Evolutionary conservation across 2,329 filamentous ascomycete genomes (phyloP).

Genomic region (Furcasterigmium sp.): DNA sequence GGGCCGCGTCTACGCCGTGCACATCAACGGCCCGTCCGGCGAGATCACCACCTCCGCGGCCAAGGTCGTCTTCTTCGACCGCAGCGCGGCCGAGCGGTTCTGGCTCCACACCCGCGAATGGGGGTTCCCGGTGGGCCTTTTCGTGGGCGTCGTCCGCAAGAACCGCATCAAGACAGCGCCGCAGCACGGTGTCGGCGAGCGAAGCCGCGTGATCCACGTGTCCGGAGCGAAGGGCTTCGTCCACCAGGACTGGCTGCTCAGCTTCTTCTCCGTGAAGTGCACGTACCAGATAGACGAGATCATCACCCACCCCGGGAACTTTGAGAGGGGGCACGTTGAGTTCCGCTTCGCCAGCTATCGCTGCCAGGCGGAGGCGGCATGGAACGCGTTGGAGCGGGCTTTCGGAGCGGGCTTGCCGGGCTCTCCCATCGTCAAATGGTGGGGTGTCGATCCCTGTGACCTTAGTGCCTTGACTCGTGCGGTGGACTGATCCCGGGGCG

Average conservation of each 20-base stretch:
- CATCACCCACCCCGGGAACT: slow-evolving; percentile 20
- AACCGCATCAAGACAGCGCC: slow-evolving; percentile 43
- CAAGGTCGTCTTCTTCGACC: slow-evolving; percentile 44
- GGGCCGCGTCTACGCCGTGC: slow-evolving; percentile 46
- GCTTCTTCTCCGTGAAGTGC: slow-evolving; percentile 37
- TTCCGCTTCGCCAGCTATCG: slow-evolving; percentile 50
- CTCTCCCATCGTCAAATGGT: background rate
- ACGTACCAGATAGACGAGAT: slow-evolving; percentile 42
- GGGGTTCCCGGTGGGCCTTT: slow-evolving; percentile 30
- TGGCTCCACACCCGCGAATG: slow-evolving; percentile 14
- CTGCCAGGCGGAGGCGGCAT: slow-evolving; percentile 46
- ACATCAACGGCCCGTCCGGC: slow-evolving; percentile 43
- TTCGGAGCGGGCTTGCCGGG: background rate
- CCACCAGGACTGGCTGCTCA: slow-evolving; percentile 30
- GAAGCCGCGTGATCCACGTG: slow-evolving; percentile 44
- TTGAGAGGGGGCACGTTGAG: slow-evolving; percentile 32
- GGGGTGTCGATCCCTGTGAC: slow-evolving; percentile 8
- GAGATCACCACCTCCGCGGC: slow-evolving; percentile 31
- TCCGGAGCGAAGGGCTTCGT: slow-evolving; percentile 38
- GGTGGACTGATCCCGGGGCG: too few relatives aligned
- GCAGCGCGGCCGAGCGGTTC: slow-evolving; percentile 29
- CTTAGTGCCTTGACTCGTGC: too few relatives aligned
- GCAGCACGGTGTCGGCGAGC: slow-evolving; percentile 13
- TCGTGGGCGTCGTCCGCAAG: slow-evolving; percentile 31
- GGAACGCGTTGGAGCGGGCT: slow-evolving; percentile 16